Percentiles rank a stretch among this genome's conserved stretches.
Conservation (phyloP, 1,284 basidiomycete genomes). For the Schizopora paradoxa region DNA sequence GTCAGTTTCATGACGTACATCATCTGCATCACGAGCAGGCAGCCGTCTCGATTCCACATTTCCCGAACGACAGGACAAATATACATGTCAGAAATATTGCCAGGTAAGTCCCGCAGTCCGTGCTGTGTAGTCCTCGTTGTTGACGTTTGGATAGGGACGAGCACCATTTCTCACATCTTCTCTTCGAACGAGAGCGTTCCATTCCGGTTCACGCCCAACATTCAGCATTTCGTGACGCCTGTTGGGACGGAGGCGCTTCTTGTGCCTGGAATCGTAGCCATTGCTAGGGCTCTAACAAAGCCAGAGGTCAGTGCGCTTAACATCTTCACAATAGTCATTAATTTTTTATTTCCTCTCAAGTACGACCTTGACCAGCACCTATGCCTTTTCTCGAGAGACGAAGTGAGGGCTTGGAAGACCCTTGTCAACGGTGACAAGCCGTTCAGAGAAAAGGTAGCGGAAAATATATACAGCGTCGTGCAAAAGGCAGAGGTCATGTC, state of each 20-base stretch:
- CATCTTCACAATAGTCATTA: conserved; percentile 10
- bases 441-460: conserved; percentile 65
- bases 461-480: conserved; percentile 78
- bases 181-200: conserved; percentile 84
- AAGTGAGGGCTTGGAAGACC: conserved; percentile 60
- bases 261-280: conserved; percentile 84
- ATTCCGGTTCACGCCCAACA: conserved; percentile 95
- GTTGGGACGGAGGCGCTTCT: conserved; percentile 89
- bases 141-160: conserved; percentile 33
- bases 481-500: conserved; percentile 82
- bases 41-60: conserved; percentile 84
- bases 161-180: conserved; percentile 57
- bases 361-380: conserved; percentile 86
- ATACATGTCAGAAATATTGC: conserved; percentile 86
- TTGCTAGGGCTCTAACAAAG: conserved; percentile 85
- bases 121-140: conserved; percentile 1
- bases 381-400: conserved; percentile 89
- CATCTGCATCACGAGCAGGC: conserved; percentile 80
- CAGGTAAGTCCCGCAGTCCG: conserved; percentile 49
- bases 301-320: conserved; percentile 65
- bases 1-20: conserved; percentile 92
- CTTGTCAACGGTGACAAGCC: conserved; percentile 40
- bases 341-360: conserved; percentile 40
- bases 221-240: conserved; percentile 91
- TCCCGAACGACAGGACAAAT: conserved; percentile 87